Base-by-base conservation (phyloP, 192 early-diverging fungal species). In the Spizellomyces punctatus region DNA sequence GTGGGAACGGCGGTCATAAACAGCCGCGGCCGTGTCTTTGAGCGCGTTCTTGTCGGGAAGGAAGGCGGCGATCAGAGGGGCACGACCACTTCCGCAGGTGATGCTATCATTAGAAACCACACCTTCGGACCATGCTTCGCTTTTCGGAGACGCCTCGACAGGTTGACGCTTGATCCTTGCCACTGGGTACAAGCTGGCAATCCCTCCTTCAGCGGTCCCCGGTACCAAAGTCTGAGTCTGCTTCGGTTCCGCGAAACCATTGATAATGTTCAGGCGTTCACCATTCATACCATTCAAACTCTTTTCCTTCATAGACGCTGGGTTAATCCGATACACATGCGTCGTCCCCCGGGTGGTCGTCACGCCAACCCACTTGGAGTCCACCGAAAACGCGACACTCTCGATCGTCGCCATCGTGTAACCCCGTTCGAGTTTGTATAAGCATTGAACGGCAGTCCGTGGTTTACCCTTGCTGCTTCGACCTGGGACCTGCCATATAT, bases 391-490 rank as follows among this genome's bases (percentile, higher is more conserved):
- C 3, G 84, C 73, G 55, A 89, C 83, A 67, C 66, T 69, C 66
- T 92, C 89, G 12, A 94, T 84, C 36, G 74, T 83, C 7, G 92
- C 93, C 60, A 88, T 80, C 0, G 93, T 94, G 66, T 86, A 90
- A 8, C 93, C 93, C 16, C 93, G 85, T n/a, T 91, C 82, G 44
- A 93, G 81, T 49, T 85, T 85, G 64, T 93, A 94, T 7, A 94
- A 44, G 72, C 80, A 85, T 10, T 64, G 61, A 4, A 64, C 62
- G 10, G 58, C 16, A 10, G 61, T 47, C 8, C 62, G 17, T 1
- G 73, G 19, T 7, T 22, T 57, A 6, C 16, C 43, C 21, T 85
- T 86, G 8, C 78, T 67, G 10, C 74, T 75, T 10, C 54, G 61
- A 10, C 56, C 63, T 10, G 47, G 58, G 63, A 92, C 63, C 36